These are phyloP conservation scores for Rhododendron kiyosumense DNA, from an alignment of 148 eudicot species.

Conservation along the genomic window DNA sequence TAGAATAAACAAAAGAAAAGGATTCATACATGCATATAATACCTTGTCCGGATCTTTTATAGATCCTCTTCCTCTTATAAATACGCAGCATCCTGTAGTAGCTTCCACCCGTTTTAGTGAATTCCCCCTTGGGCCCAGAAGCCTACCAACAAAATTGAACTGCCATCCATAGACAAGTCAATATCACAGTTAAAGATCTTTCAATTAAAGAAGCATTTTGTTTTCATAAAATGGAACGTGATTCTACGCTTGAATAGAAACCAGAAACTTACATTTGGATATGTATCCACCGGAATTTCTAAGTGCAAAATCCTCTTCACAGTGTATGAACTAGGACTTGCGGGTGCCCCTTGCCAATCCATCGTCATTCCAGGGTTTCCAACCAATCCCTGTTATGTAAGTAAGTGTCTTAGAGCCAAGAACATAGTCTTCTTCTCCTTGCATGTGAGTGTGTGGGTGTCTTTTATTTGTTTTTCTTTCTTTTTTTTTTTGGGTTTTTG, in stretches of 20 bases:
- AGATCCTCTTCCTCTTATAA: slow-evolving; percentile 92
- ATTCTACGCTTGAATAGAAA: neutral
- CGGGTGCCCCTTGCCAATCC: slow-evolving; percentile 99
- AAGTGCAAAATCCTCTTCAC: slow-evolving; percentile 84
- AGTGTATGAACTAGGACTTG: slow-evolving; percentile 89
- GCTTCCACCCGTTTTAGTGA: slow-evolving; percentile 93
- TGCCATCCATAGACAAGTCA: slow-evolving; percentile 25
- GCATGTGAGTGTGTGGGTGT: neutral
- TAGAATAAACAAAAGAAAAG: neutral
- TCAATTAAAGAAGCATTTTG: neutral
- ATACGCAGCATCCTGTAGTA: slow-evolving; percentile 94
- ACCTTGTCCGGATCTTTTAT: slow-evolving; percentile 98
- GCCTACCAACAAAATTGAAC: slow-evolving; percentile 99
- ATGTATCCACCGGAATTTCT: slow-evolving; percentile 90
- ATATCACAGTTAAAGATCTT: slow-evolving; percentile 4
- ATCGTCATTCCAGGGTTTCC: slow-evolving; percentile 89
- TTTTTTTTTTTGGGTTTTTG: too few relatives aligned
- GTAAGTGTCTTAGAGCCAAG: neutral
- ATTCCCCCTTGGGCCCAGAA: slow-evolving; percentile 95
- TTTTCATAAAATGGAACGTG: neutral
- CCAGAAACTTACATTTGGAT: slow-evolving; percentile 66
- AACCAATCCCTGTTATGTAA: slow-evolving; percentile 58
- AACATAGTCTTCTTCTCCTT: neutral
- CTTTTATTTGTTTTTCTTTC: neutral
- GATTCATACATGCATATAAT: neutral